Percentiles rank a stretch among this genome's conserved stretches.
Evolutionary conservation across 305 asterid genomes (phyloP).

Genomic region (Fraxinus paxiana): DNA sequence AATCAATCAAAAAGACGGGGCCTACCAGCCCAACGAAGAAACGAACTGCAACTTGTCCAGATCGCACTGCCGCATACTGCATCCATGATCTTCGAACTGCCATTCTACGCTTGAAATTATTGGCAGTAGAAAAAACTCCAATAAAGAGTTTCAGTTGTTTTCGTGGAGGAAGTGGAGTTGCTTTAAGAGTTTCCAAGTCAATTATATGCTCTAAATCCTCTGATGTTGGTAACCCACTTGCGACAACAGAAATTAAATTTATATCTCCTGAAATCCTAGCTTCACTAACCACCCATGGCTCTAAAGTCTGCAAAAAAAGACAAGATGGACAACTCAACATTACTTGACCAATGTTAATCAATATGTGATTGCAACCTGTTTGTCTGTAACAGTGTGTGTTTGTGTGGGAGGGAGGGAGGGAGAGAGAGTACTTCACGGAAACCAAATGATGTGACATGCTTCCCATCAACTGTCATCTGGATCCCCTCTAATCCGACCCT

Average conservation of each 20-base stretch:
- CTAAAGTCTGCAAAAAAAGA: slow-evolving; percentile 59
- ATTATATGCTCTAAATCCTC: slow-evolving; percentile 77
- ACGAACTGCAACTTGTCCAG: slow-evolving; percentile 83
- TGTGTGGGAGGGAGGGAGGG: not conserved
- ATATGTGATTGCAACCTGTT: not conserved
- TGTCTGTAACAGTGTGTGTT: not conserved
- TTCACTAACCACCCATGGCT: slow-evolving; percentile 93
- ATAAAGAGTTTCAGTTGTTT: slow-evolving; percentile 57
- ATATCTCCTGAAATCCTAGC: slow-evolving; percentile 84
- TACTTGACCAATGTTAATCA: not conserved
- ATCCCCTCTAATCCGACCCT: slow-evolving; percentile 90
- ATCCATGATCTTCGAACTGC: slow-evolving; percentile 98
- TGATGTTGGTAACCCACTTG: slow-evolving; percentile 91
- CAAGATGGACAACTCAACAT: slow-evolving; percentile 16
- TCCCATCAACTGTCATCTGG: slow-evolving; percentile 96
- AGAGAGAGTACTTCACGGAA: slow-evolving; percentile 67
- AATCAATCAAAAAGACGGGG: slow-evolving; percentile 6
- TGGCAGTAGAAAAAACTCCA: slow-evolving; percentile 88
- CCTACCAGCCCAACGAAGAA: slow-evolving; percentile 98
- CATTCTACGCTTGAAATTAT: slow-evolving; percentile 96
- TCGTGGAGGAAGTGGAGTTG: slow-evolving; percentile 49
- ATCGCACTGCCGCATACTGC: slow-evolving; percentile 78
- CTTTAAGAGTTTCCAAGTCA: slow-evolving; percentile 74
- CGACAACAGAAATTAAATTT: slow-evolving; percentile 73
- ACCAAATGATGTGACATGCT: slow-evolving; percentile 79